A percentile compares a stretch with the other conserved stretches of the same genome.
These are phyloP conservation scores for Chenopodium quinoa DNA, from an alignment of 148 eudicot species.

Conservation along the genomic window DNA sequence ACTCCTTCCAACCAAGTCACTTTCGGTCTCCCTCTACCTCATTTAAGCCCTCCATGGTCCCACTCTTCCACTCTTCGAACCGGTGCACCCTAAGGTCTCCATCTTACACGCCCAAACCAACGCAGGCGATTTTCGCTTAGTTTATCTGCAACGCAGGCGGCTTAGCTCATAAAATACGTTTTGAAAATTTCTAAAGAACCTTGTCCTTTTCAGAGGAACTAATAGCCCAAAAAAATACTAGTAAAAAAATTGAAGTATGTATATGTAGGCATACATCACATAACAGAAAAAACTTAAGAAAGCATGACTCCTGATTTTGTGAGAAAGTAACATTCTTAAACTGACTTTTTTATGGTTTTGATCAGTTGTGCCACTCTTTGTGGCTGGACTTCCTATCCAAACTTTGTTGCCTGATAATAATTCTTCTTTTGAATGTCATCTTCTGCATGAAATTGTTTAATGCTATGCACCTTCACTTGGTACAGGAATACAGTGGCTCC, in stretches of 20 bases:
- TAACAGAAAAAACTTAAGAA: neutral
- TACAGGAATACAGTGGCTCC: conserved; percentile 96
- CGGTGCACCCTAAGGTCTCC: too few relatives aligned
- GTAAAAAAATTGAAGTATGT: neutral
- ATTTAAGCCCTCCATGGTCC: too few relatives aligned
- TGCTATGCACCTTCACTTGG: conserved; percentile 1
- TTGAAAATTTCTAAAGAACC: neutral
- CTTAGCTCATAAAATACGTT: neutral
- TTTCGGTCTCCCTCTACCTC: too few relatives aligned
- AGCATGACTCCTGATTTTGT: neutral
- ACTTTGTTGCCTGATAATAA: neutral
- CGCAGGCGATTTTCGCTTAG: too few relatives aligned
- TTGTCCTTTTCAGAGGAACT: neutral
- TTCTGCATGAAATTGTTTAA: neutral
- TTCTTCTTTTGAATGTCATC: neutral
- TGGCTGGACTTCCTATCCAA: neutral
- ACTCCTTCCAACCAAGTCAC: too few relatives aligned
- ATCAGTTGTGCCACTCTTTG: neutral
- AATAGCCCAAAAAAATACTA: neutral
- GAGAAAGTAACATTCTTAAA: neutral
- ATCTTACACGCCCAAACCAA: too few relatives aligned
- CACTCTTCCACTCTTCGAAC: too few relatives aligned
- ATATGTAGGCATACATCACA: neutral
- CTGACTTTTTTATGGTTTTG: neutral
- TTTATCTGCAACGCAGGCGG: too few relatives aligned